phyloP scores from a whole-genome alignment of 2,329 filamentous ascomycete genomes.

The Pleoardoris graminearum region DNA sequence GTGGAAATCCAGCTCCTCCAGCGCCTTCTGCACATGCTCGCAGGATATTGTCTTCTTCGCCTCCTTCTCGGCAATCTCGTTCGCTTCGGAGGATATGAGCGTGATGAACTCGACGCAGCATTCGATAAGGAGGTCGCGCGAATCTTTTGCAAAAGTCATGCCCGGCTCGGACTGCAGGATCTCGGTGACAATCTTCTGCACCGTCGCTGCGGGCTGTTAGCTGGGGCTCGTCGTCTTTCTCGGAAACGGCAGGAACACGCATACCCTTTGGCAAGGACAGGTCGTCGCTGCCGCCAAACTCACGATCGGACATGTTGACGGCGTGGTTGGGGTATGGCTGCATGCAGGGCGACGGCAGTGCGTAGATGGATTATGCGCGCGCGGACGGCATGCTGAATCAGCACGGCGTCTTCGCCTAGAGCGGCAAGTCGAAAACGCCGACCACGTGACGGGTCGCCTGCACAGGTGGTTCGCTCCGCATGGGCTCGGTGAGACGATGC shows the following conservation, averaged over 20 bases:
- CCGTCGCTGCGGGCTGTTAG: conserved; percentile 58
- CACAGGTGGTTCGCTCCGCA: no score
- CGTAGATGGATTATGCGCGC: conserved; percentile 5
- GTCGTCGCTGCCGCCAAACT: conserved; percentile 50
- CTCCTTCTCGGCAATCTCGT: conserved; percentile 98
- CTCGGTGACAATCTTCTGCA: conserved; percentile 87
- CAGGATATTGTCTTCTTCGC: conserved; percentile 99
- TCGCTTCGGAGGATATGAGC: conserved; percentile 95
- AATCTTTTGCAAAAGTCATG: conserved; percentile 90
- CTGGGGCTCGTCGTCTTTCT: neutral
- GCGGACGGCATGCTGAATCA: neutral
- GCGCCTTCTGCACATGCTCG: conserved; percentile 93
- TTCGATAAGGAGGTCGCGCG: conserved; percentile 92
- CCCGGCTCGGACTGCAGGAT: conserved; percentile 79
- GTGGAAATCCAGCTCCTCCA: conserved; percentile 88
- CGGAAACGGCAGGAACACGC: neutral
- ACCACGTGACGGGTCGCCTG: no score
- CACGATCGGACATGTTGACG: conserved; percentile 47
- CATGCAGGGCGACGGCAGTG: neutral
- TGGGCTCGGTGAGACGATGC: neutral
- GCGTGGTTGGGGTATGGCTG: conserved; percentile 13
- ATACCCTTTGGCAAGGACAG: conserved; percentile 48
- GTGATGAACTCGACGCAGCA: conserved; percentile 99
- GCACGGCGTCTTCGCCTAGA: no score
- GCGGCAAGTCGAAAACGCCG: no score